Evolutionary conservation across 768 basidiomycete species (phyloP), one percentile per base, ranked within the genome.

Genomic region (Boletus pseudopeckii): DNA sequence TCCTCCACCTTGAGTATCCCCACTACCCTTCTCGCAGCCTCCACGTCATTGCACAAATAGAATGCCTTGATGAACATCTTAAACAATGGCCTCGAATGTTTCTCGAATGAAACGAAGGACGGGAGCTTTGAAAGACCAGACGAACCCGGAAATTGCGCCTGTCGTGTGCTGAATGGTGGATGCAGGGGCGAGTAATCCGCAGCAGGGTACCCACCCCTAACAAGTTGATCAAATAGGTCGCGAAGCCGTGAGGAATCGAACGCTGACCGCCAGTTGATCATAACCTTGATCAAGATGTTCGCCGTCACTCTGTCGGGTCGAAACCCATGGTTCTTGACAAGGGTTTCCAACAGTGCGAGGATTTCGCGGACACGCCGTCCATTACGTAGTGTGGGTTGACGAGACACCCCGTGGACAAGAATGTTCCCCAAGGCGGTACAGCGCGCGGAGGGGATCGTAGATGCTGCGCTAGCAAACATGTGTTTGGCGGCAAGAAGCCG

Each of bases 1-100:
- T 62, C 60, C 36, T 76, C 78, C 36, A 71, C 74, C 55, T 78
- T 81, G 61, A 88, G 59, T 53, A 87, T 82, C 20, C 75, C 79
- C 22, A 84, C 59, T 20, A 87, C 76, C 41, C 57, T 74, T 63
- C 75, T 72, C 24, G 83, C 85, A 38, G 81, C 82, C 11, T 65
- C 66, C 7, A 64, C 56, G 64, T 92, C 88, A 20, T 77, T 77
- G 28, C 82, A 71, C 39, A 73, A 47, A 64, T 81, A 77, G 57
- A 90, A 78, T 14, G 81, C 83, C 61, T 78, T 82, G 62, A 87
- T 80, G 68, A 91, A 84, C 81, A 83, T 83, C 73, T 77, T 85
- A 67, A 85, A 85, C 68, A 91, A 62, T 39, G 89, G 89, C 53
- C 75, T 72, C n/a, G 82, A 75, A 64, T 90, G 86, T 52, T 71